Evolutionary conservation across 192 early-diverging fungal species (phyloP), one percentile per base, ranked within the genome.

Genomic region (Rhizophagus sp.): DNA sequence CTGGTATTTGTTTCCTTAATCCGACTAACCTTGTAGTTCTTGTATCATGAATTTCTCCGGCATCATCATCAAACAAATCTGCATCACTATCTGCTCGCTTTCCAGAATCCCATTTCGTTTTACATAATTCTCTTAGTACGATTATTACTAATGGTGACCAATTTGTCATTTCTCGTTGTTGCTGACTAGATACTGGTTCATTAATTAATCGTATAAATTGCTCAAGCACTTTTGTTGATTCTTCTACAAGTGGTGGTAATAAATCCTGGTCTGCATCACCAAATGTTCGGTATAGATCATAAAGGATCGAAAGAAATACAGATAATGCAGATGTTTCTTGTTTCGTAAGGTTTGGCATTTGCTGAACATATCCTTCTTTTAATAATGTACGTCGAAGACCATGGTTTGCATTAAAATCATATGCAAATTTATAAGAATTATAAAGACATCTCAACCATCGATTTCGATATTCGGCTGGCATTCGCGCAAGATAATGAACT

Each of bases 301-400:
- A 90, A 76, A 98, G 85, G 36, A 96, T 94, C 75, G 83, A 89
- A 57, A 88, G 86, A 80, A 90, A 83, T 78, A 93, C 87, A 80
- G 91, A 85, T 65, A 90, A 89, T 81, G 88, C 90, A 72, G 87
- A 82, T 7, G 95, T 96, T 87, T 98, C 97, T 82, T 97, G 96
- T 82, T 96, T 97, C 64, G 97, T 90, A 80, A 98, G 85, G 78
- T 97, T 97, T 39, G 97, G 97, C 87, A 97, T 85, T 73, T 96
- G 94, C 27, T 94, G 91, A 85, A 97, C 95, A 62, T 95, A 94
- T 10, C 96, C 95, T 44, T 84, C 90, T 84, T 87, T 93, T 85
- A 80, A 94, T 81, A 98, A 86, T 27, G 92, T 90, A 50, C 92
- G 90, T 17, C 97, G 94, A 67, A 98, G 90, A 63, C 90, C 89